A percentile compares a stretch with the other conserved stretches of the same genome.
phyloP scores from a whole-genome alignment of 768 basidiomycete genomes.

The Mycena rebaudengoi region DNA sequence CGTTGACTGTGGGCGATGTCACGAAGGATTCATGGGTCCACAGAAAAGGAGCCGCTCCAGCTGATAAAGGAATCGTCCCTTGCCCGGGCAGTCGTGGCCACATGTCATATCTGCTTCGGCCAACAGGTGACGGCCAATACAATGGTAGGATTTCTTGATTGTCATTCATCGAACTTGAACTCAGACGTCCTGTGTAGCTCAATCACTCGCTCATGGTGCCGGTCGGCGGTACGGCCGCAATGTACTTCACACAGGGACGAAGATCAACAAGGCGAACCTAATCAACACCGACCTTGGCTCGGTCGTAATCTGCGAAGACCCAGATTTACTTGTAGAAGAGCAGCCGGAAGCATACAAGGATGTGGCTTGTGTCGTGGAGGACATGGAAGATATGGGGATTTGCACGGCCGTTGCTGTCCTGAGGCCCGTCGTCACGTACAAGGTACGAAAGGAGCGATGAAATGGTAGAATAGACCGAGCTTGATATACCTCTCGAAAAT shows the following conservation, averaged over 20 bases:
- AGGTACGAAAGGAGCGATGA: constrained; percentile 35
- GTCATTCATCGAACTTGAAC: background rate
- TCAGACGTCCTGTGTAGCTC: constrained; percentile 27
- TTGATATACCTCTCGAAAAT: too few species aligned
- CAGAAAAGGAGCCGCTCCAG: constrained; percentile 49
- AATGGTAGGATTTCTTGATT: constrained; percentile 35
- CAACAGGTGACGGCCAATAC: constrained; percentile 42
- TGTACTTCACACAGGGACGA: constrained; percentile 39
- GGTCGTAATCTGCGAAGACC: constrained; percentile 45
- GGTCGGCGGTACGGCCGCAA: constrained; percentile 46
- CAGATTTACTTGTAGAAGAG: constrained; percentile 47
- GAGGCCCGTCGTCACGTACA: constrained; percentile 48
- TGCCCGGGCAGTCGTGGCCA: constrained; percentile 51
- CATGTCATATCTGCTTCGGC: constrained; percentile 45
- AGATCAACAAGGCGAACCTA: constrained; percentile 36
- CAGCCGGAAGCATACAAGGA: constrained; percentile 50
- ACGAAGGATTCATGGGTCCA: constrained; percentile 43
- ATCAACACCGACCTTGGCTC: constrained; percentile 45
- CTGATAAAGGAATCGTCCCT: constrained; percentile 42
- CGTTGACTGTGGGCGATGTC: constrained; percentile 26
- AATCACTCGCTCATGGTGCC: constrained; percentile 50
- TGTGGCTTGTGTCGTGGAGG: constrained; percentile 43
- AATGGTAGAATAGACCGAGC: too few species aligned
- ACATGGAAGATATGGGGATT: constrained; percentile 41
- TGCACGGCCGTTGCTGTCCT: constrained; percentile 40